Percentiles rank a stretch among this genome's conserved stretches.
Conservation (phyloP, 352 stramenopile genomes). For the Pythium rishiriense region DNA sequence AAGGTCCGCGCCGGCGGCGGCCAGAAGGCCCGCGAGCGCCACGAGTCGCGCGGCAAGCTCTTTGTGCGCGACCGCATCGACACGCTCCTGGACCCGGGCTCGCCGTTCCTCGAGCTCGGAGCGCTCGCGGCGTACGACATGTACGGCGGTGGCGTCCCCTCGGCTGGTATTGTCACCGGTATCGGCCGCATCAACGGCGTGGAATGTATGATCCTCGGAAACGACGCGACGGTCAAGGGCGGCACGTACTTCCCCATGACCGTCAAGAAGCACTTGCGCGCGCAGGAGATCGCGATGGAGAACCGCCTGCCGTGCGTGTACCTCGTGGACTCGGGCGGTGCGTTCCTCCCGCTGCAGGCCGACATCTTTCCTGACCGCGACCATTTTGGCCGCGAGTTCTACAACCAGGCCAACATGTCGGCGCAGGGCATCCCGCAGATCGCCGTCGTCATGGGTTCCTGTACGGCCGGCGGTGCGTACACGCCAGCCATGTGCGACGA, state of each 20-base stretch:
- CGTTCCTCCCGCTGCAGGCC: constrained; percentile 95
- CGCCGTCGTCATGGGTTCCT: constrained; percentile 97
- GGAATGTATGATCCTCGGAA: constrained; percentile 97
- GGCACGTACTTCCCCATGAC: constrained; percentile 99
- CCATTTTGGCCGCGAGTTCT: constrained; percentile 98
- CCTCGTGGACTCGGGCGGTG: constrained; percentile 94
- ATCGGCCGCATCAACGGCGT: constrained; percentile 84
- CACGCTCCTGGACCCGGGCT: constrained; percentile 92
- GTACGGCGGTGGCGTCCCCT: constrained; percentile 81
- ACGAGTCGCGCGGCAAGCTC: constrained; percentile 80
- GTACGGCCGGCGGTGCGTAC: constrained; percentile 96
- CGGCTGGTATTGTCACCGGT: constrained; percentile 90
- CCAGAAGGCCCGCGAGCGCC: constrained; percentile 60
- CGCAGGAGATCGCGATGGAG: constrained; percentile 95
- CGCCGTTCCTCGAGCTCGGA: constrained; percentile 96
- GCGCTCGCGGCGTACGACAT: constrained; percentile 86
- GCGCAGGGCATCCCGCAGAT: constrained; percentile 95
- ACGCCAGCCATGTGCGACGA: constrained; percentile 98
- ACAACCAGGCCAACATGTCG: constrained; percentile 98
- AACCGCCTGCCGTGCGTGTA: constrained; percentile 98
- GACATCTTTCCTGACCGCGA: constrained; percentile 98
- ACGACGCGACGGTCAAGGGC: constrained; percentile 98
- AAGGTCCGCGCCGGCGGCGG: constrained; percentile 66
- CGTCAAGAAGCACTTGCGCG: constrained; percentile 97
- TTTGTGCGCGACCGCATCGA: constrained; percentile 93